Conservation (phyloP, 1,139 yeast species). For the Kurtzmaniella quercitrusa region DNA sequence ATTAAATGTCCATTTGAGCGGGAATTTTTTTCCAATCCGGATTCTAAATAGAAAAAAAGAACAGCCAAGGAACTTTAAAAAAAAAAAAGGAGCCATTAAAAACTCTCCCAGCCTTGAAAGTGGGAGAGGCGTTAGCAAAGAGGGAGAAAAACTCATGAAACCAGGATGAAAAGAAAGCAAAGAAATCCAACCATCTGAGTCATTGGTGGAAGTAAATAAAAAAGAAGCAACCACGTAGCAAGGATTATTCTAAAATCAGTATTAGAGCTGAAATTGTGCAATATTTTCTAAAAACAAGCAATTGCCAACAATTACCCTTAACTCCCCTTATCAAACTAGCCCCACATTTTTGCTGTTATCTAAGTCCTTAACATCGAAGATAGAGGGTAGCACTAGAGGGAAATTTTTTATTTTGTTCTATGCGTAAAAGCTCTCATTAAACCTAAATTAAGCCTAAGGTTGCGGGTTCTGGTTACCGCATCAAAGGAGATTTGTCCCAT, state of each 20-base stretch:
- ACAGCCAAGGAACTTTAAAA: background rate
- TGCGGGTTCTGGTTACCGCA: slow-evolving; percentile 3
- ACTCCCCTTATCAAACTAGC: background rate
- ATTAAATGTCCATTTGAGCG: background rate
- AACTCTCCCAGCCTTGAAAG: background rate
- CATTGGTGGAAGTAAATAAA: background rate
- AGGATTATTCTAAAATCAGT: background rate
- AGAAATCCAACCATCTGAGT: background rate
- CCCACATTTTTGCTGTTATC: background rate
- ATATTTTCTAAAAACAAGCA: too few relatives aligned
- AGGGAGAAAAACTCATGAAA: background rate
- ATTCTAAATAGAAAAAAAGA: background rate
- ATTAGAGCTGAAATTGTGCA: too few relatives aligned
- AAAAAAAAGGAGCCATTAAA: background rate
- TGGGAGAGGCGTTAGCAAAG: background rate
- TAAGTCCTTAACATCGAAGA: background rate
- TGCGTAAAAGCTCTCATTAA: background rate
- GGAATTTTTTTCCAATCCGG: background rate
- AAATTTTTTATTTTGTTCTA: background rate
- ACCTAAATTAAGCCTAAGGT: background rate
- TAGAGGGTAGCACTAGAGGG: background rate
- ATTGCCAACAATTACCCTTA: background rate
- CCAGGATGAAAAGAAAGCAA: background rate
- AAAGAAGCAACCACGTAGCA: background rate
- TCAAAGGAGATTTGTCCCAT: background rate